Evolutionary conservation across 2,329 filamentous ascomycete genomes (phyloP), one percentile per base, ranked within the genome.

Genomic region (Aspergillus texensis): DNA sequence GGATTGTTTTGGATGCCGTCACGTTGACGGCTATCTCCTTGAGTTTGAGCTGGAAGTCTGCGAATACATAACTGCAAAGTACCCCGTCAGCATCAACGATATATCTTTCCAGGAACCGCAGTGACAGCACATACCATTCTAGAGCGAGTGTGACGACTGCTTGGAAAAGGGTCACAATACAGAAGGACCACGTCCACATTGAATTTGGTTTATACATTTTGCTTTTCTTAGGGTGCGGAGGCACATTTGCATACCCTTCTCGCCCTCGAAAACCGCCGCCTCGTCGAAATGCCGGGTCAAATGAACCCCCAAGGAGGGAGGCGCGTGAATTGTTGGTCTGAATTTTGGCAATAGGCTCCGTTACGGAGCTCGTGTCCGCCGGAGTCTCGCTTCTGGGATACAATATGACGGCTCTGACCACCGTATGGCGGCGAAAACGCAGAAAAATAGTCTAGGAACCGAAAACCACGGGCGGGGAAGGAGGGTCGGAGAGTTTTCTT

Each of bases 111-210:
- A 34, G 6, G 11, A 21, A 14, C 12, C 8, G 58, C 3, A 16
- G 46, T 24, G 19, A 30, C 3, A 24, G 52, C 11, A 84, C 92
- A 76, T 85, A 97, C 92, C 91, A 87, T 84, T 99, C 94, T 68
- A 97, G 90, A 28, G 86, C 89, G 69, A 98, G 85, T 67, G 92
- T 91, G 60, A 96, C 85, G 65, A 91, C 80, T 66, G 93, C 91
- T 83, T 99, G 95, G 62, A 91, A 67, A 53, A 90, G 78, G 41
- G 92, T 89, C 41, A 91, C 85, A 67, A 88, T 77, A 79, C 96
- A 88, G 76, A 98, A 98, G 65, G 88, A 83, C 84, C 93, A 94
- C 19, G 94, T 93, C 94, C 95, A 99, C 74, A 85, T 87, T 62
- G 91, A 91, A 75, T 89, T 91, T 71, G 96, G 90, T 71, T 91